Conservation (phyloP, 208 protist genomes). For the Acanthamoeba sp. region DNA sequence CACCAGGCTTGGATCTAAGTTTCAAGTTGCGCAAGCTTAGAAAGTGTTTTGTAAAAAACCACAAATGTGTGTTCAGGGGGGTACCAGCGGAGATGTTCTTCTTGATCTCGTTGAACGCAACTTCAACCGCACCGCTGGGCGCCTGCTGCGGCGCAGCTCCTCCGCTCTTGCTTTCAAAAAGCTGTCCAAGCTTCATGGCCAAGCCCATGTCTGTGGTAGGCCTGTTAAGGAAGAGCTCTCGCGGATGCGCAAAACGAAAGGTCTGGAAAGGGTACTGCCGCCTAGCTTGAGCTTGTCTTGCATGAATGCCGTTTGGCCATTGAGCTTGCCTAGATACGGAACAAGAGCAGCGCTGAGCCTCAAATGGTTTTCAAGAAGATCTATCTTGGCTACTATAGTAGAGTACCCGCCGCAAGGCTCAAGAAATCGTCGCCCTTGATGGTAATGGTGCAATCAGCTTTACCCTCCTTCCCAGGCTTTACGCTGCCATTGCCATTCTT, state of each 20-base stretch:
- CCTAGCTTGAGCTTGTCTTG: conserved; percentile 79
- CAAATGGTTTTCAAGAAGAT: too few species aligned
- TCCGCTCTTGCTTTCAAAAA: conserved; percentile 46
- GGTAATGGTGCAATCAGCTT: conserved; percentile 82
- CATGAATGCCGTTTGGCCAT: conserved; percentile 78
- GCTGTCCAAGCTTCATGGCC: conserved; percentile 80
- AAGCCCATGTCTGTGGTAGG: conserved; percentile 79
- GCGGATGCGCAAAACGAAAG: not conserved
- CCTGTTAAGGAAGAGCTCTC: not conserved
- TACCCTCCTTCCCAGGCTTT: conserved; percentile 45
- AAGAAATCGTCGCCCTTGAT: conserved; percentile 58
- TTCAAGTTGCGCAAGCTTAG: not conserved
- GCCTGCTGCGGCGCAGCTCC: conserved; percentile 14
- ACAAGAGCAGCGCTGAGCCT: conserved; percentile 50
- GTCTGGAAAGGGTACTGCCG: not conserved
- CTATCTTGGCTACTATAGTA: too few species aligned
- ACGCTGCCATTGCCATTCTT: conserved; percentile 81
- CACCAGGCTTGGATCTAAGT: conserved; percentile 76
- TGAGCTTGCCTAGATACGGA: conserved; percentile 75
- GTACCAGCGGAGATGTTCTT: conserved; percentile 40
- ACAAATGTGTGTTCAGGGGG: too few species aligned
- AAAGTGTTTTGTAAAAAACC: not conserved
- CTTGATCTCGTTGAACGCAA: conserved; percentile 37
- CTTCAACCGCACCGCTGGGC: not conserved
- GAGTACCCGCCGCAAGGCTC: not conserved